Evolutionary conservation across 306 rosid species (phyloP), one percentile per base, ranked within the genome.

Genomic region (Medicago ruthenica): DNA sequence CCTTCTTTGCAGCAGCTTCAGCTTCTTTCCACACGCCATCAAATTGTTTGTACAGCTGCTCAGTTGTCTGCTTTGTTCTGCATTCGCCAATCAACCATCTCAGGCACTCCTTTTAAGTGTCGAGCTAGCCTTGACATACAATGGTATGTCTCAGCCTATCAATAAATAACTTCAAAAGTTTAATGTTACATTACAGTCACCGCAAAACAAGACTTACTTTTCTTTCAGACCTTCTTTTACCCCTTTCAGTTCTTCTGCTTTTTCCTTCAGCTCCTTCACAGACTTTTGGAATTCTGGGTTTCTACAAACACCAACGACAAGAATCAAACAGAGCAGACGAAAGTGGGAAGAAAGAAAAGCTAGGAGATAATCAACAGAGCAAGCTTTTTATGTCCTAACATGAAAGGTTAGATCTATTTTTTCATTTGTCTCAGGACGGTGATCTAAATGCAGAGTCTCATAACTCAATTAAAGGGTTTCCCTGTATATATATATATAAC

Each of bases 31-130:
- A 95, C 8, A 66, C 95, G 61, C 87, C 97, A 87, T 90, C 99
- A 71, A 83, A 97, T 78, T 85, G 91, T 88, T 85, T 90, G 93
- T 92, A 92, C 79, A 96, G 90, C 88, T 86, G 78, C 89, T 89
- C 93, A 40, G 92, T 88, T 76, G 83, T 92, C 89, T 96, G 93
- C 93, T 90, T 96, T 68, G 99, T 92, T 89, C 99, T 96, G 99
- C 97, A 92, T 96, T 87, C 75, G 83, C 82, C 88, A 92, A 83
- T 90, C 91, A 90, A 96, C 88, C 91, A 81, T 90, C 91, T 92
- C 90, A 95, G 91, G 81, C 87, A 93, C 80, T 70, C 89, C 97
- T 81, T 78, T 86, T 83, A 86, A 86, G 90, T 81, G 81, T 84
- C 84, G 81, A 78, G 65, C 89, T 86, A 89, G 97, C 94, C 92